Conservation (phyloP, 768 basidiomycete species). For the Xerocomus brunneocitrinus region DNA sequence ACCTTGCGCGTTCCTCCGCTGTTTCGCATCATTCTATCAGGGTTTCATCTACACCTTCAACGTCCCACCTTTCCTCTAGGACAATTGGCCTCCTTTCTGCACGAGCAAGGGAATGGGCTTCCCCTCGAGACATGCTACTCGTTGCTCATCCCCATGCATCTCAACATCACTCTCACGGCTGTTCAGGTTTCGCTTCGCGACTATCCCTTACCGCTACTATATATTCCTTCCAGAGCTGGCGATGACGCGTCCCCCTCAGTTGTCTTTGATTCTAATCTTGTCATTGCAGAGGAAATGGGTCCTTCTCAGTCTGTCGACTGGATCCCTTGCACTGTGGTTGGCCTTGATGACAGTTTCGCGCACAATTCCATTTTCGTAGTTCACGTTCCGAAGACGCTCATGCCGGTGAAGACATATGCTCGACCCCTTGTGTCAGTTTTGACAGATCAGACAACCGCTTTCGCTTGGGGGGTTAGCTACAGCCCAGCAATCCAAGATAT, state of each 20-base stretch:
- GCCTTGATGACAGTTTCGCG: slow-evolving; percentile 46
- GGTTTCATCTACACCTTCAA: slow-evolving; percentile 52
- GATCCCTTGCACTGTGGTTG: slow-evolving; percentile 63
- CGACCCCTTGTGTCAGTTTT: slow-evolving; percentile 64
- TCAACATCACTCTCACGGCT: slow-evolving; percentile 63
- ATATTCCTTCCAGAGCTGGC: slow-evolving; percentile 50
- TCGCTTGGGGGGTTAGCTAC: slow-evolving; percentile 90
- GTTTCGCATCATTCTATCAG: slow-evolving; percentile 58
- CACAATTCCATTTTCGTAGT: slow-evolving; percentile 54
- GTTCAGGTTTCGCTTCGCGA: slow-evolving; percentile 68
- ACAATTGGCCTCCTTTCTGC: slow-evolving; percentile 58
- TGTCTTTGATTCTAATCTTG: slow-evolving; percentile 70
- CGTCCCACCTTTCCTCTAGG: slow-evolving; percentile 56
- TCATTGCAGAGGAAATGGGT: slow-evolving; percentile 86
- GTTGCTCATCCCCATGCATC: slow-evolving; percentile 76
- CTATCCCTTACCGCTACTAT: slow-evolving; percentile 83
- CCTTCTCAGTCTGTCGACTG: slow-evolving; percentile 62
- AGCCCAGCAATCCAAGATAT: slow-evolving; percentile 83
- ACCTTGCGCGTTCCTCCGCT: slow-evolving; percentile 53
- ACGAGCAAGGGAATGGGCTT: slow-evolving; percentile 62
- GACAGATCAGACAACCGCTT: slow-evolving; percentile 60
- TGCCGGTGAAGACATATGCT: slow-evolving; percentile 93
- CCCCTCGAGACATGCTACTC: slow-evolving; percentile 70
- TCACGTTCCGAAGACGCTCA: slow-evolving; percentile 81
- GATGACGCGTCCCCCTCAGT: slow-evolving; percentile 41